Percentiles rank a stretch among this genome's conserved stretches.
Evolutionary conservation across 176 grass and related monocot species (phyloP).

Genomic region (Aegilops umbellulata): DNA sequence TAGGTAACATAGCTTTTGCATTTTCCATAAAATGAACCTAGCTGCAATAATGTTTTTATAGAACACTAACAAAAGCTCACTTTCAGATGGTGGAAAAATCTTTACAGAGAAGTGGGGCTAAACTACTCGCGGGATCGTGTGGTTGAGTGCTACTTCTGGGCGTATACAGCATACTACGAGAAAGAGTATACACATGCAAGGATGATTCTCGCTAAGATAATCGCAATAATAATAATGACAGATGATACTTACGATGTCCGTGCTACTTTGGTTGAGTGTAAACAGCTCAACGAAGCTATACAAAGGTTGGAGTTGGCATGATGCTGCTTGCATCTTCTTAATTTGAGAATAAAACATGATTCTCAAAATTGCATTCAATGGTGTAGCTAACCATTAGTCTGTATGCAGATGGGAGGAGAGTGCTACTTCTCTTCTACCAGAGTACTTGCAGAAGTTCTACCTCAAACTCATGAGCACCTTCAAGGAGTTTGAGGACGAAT

Average conservation of each 20-base stretch:
- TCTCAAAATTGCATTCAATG: neutral
- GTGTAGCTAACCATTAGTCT: neutral
- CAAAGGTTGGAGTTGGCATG: slow-evolving; percentile 31
- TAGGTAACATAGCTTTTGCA: slow-evolving; percentile 3
- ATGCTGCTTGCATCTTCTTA: neutral
- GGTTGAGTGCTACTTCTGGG: slow-evolving; percentile 42
- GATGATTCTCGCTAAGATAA: slow-evolving; percentile 45
- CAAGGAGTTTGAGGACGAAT: slow-evolving; percentile 25
- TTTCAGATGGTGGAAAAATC: slow-evolving; percentile 49
- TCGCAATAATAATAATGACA: slow-evolving; percentile 30
- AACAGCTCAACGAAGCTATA: slow-evolving; percentile 36
- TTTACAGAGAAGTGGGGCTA: slow-evolving; percentile 22
- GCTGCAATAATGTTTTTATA: neutral
- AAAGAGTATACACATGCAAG: slow-evolving; percentile 30
- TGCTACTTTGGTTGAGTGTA: slow-evolving; percentile 38
- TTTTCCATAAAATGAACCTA: neutral
- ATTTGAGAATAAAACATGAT: neutral
- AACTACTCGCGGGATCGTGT: slow-evolving; percentile 42
- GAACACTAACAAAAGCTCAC: neutral
- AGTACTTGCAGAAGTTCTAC: slow-evolving; percentile 34
- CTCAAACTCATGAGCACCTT: neutral
- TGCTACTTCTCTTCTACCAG: slow-evolving; percentile 16
- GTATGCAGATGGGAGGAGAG: slow-evolving; percentile 33
- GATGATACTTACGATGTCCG: slow-evolving; percentile 46
- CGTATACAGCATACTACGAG: slow-evolving; percentile 33